Base-by-base conservation (phyloP, 306 rosid species). In the Vigna unguiculata region DNA sequence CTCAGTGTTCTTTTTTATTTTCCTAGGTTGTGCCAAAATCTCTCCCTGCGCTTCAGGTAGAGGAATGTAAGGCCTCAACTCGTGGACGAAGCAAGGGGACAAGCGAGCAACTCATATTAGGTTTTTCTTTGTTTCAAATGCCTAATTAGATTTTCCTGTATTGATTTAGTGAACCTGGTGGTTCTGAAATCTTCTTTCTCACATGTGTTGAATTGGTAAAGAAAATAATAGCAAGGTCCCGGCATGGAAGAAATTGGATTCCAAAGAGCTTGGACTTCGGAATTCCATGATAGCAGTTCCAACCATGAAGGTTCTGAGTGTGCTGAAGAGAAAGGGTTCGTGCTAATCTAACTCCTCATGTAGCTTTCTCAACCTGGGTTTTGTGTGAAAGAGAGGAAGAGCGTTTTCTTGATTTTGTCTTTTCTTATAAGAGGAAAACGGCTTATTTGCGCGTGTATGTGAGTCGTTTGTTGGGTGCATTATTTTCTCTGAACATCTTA, bases 201-300 rank as follows among this genome's bases (percentile, higher is more conserved):
- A 65, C 49, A 14, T 24, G 11, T 20, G 9, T 61, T 71, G 14
- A 81, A 70, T 81, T 11, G 76, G 25, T 78, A 74, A 67, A 79
- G 87, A 78, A 36, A 78, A 80, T 49, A 84, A 83, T 54, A 83
- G 62, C 32, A 88, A 81, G 72, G 63, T 21, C 25, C 87, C 69
- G 0, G 52, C 54, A 16, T 91, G 94, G 93, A 93, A 86, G 91
- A 91, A 80, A 61, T 73, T 93, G 82, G 77, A 84, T 80, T 91
- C 96, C 49, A 78, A 80, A 76, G 93, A 91, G 71, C 91, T 94
- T 78, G 97, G 97, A 38, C 90, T 94, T 71, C 80, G 75, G 48
- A 72, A 78, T 64, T 91, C 89, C 6, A 90, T 85, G 96, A 88
- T 94, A n/a, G 30, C 93, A 30, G 84, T 12, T 78, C 85, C 97